Evolutionary conservation across 768 basidiomycete species (phyloP).

Genomic region (Boletus bicolor): DNA sequence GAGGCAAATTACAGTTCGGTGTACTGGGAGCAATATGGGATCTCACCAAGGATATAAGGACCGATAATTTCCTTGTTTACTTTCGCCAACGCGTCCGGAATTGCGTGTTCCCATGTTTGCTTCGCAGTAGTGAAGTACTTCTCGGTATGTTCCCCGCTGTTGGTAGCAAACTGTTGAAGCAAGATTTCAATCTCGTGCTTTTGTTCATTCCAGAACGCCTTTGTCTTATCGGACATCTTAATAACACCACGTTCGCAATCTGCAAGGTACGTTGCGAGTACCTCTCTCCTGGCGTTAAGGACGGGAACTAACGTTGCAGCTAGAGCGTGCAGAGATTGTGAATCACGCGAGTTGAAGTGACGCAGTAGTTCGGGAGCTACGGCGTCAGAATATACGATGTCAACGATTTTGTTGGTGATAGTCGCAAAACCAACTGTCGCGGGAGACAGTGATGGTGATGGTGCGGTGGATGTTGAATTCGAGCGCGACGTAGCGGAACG

Average conservation of each 20-base stretch:
- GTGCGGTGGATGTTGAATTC: slow-evolving; percentile 65
- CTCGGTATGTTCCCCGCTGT: slow-evolving; percentile 39
- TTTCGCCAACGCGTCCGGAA: slow-evolving; percentile 44
- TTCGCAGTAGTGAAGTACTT: slow-evolving; percentile 51
- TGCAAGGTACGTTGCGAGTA: slow-evolving; percentile 47
- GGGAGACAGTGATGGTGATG: slow-evolving; percentile 73
- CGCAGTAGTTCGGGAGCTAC: slow-evolving; percentile 62
- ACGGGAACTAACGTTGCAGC: slow-evolving; percentile 41
- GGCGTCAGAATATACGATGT: slow-evolving; percentile 58
- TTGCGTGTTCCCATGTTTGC: slow-evolving; percentile 49
- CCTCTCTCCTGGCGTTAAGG: slow-evolving; percentile 46
- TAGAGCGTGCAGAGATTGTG: slow-evolving; percentile 47
- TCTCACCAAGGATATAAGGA: slow-evolving; percentile 62
- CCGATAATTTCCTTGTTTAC: slow-evolving; percentile 60
- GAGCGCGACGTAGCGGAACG: slow-evolving; percentile 66
- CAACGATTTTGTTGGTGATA: slow-evolving; percentile 30
- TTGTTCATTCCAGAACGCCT: slow-evolving; percentile 59
- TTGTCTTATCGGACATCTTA: slow-evolving; percentile 59
- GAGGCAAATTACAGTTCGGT: not conserved
- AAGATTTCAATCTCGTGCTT: slow-evolving; percentile 42
- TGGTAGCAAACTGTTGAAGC: slow-evolving; percentile 47
- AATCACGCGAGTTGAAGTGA: slow-evolving; percentile 57
- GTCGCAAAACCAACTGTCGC: slow-evolving; percentile 71
- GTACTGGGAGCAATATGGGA: not conserved
- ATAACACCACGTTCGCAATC: slow-evolving; percentile 49